These are phyloP conservation scores for Podospora conica DNA, from an alignment of 495 filamentous ascomycete genomes.

Conservation along the genomic window DNA sequence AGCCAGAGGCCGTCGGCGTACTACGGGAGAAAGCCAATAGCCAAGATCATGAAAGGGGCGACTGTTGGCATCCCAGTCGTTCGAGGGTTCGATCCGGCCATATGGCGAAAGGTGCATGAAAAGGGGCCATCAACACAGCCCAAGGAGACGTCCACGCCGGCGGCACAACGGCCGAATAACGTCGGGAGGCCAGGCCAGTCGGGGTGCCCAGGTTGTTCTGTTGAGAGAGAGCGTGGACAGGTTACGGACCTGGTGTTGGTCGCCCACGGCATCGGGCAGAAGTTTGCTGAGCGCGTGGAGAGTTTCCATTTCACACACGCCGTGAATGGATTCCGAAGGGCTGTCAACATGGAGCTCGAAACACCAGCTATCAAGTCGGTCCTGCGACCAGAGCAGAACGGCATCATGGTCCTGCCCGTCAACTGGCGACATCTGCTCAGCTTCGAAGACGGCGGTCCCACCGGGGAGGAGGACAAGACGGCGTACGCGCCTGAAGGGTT, in stretches of 20 bases:
- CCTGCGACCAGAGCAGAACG: constrained; percentile 58
- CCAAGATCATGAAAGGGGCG: constrained; percentile 75
- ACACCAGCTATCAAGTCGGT: constrained; percentile 65
- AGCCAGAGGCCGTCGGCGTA: constrained; percentile 74
- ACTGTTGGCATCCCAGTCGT: constrained; percentile 81
- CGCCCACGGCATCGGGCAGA: constrained; percentile 94
- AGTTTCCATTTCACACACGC: constrained; percentile 96
- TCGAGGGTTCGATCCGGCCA: constrained; percentile 71
- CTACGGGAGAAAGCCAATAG: constrained; percentile 68
- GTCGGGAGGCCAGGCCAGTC: constrained; percentile 17
- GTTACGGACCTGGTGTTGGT: constrained; percentile 86
- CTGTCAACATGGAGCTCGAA: constrained; percentile 77
- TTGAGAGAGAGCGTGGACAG: constrained; percentile 57
- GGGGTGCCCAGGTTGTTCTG: constrained; percentile 45
- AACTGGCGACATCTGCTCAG: constrained; percentile 89
- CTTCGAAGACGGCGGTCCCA: constrained; percentile 66
- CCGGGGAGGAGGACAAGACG: constrained; percentile 43
- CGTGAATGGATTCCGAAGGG: constrained; percentile 83
- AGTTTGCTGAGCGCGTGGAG: constrained; percentile 90
- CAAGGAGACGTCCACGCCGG: constrained; percentile 34
- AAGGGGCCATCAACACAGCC: constrained; percentile 32
- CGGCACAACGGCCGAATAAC: neutral
- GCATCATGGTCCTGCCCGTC: constrained; percentile 52
- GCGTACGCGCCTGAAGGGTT: constrained; percentile 54
- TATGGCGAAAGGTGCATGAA: constrained; percentile 70